Conservation (phyloP, 345 rosid genomes). For the Nasturtium officinale region DNA sequence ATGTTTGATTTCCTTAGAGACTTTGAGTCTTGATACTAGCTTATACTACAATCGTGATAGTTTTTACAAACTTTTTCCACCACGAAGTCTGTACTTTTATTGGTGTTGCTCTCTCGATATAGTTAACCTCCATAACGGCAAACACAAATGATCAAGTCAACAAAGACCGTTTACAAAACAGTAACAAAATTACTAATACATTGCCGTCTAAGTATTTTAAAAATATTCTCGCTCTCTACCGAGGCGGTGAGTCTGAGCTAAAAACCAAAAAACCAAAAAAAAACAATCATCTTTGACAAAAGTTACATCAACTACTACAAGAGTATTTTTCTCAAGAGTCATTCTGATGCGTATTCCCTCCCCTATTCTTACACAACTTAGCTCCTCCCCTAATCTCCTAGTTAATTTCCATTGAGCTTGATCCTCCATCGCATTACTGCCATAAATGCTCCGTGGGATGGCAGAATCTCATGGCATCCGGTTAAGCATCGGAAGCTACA, state of each 20-base stretch:
- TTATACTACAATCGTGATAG: too few relatives aligned
- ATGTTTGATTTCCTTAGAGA: slow-evolving; percentile 27
- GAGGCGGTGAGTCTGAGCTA: slow-evolving; percentile 26
- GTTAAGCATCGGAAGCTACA: slow-evolving; percentile 24
- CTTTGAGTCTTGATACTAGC: slow-evolving; percentile 14
- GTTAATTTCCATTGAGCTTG: slow-evolving; percentile 13
- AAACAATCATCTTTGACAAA: slow-evolving; percentile 38
- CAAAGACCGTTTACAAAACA: slow-evolving; percentile 3
- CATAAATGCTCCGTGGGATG: slow-evolving; percentile 28
- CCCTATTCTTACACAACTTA: slow-evolving; percentile 39
- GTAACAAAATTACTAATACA: slow-evolving; percentile 21
- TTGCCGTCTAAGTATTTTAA: slow-evolving; percentile 3
- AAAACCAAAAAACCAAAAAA: too few relatives aligned
- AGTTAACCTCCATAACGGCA: slow-evolving; percentile 21
- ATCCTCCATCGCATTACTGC: slow-evolving; percentile 22
- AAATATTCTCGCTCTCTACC: slow-evolving; percentile 17
- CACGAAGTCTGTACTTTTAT: background rate
- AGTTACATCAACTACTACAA: slow-evolving; percentile 37
- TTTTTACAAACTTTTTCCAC: slow-evolving; percentile 6
- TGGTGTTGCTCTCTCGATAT: slow-evolving; percentile 10
- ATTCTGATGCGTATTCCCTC: slow-evolving; percentile 32
- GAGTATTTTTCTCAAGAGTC: slow-evolving; percentile 20
- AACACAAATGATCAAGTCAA: slow-evolving; percentile 23
- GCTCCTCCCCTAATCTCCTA: slow-evolving; percentile 33
- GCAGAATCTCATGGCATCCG: slow-evolving; percentile 20